Conservation (phyloP, 306 rosid species). For the Inga oerstediana region DNA sequence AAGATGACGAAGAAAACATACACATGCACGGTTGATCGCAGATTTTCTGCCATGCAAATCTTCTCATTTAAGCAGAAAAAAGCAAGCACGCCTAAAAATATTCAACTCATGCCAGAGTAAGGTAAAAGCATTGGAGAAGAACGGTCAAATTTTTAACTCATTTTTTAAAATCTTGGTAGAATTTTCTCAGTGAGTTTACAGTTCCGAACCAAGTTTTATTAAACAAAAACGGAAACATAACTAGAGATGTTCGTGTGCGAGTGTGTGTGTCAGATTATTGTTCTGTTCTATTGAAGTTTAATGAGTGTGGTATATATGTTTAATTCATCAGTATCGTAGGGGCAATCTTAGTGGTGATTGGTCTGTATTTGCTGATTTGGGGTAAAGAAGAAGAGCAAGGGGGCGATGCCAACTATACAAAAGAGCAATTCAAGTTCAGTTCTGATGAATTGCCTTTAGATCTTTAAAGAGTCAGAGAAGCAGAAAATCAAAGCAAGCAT, state of each 20-base stretch:
- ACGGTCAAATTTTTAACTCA: too few relatives aligned
- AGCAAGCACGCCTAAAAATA: too few relatives aligned
- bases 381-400: slow-evolving; percentile 69
- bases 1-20: too few relatives aligned
- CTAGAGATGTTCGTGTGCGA: not conserved
- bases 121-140: too few relatives aligned
- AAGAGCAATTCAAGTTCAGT: not conserved
- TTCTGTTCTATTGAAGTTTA: not conserved
- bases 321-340: slow-evolving; percentile 72
- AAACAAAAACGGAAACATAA: too few relatives aligned
- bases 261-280: not conserved
- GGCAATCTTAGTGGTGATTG: slow-evolving; percentile 56
- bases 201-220: too few relatives aligned
- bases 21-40: too few relatives aligned
- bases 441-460: not conserved
- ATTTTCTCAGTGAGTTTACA: too few relatives aligned
- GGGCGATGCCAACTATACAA: not conserved
- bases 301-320: not conserved
- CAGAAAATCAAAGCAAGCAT: not conserved
- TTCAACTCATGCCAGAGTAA: too few relatives aligned
- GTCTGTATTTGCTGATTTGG: slow-evolving; percentile 76
- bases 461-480: not conserved
- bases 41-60: too few relatives aligned
- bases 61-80: too few relatives aligned
- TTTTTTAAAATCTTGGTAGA: too few relatives aligned